phyloP scores from a whole-genome alignment of 495 filamentous ascomycete species.

The Lophiotrema nucula region DNA sequence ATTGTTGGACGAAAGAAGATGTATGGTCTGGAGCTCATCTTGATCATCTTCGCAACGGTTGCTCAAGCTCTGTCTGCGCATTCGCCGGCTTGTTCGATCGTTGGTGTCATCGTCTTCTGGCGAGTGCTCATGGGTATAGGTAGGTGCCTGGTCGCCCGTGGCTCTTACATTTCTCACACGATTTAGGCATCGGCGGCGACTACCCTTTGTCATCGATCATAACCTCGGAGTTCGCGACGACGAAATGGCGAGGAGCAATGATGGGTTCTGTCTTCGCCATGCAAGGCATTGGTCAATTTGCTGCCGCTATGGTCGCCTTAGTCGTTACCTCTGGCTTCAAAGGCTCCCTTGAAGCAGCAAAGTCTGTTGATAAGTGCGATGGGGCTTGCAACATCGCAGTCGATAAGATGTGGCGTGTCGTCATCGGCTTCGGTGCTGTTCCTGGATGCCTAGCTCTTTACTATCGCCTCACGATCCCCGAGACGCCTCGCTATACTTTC shows the following conservation, averaged over 20 bases:
- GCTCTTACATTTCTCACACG: too few relatives aligned
- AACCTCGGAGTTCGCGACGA: slow-evolving; percentile 79
- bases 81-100: slow-evolving; percentile 67
- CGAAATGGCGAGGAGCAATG: slow-evolving; percentile 83
- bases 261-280: slow-evolving; percentile 82
- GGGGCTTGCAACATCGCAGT: slow-evolving; percentile 68
- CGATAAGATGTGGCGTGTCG: slow-evolving; percentile 81
- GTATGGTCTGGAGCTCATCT: slow-evolving; percentile 84
- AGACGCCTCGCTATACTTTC: slow-evolving; percentile 80
- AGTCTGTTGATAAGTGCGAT: slow-evolving; percentile 51
- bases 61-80: slow-evolving; percentile 68
- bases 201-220: slow-evolving; percentile 85
- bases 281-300: slow-evolving; percentile 77
- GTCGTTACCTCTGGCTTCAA: slow-evolving; percentile 73
- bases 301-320: slow-evolving; percentile 66
- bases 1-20: slow-evolving; percentile 75
- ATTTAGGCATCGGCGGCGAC: slow-evolving; percentile 78
- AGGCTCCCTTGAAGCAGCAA: slow-evolving; percentile 56
- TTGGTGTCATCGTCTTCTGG: slow-evolving; percentile 85
- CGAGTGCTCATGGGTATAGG: slow-evolving; percentile 67
- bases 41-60: slow-evolving; percentile 83
- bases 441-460: slow-evolving; percentile 75
- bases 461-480: slow-evolving; percentile 86
- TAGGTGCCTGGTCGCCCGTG: too few relatives aligned
- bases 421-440: slow-evolving; percentile 75